A percentile compares a stretch with the other conserved stretches of the same genome.
phyloP scores from a whole-genome alignment of 768 basidiomycete genomes.

The Naganishia friedmannii region DNA sequence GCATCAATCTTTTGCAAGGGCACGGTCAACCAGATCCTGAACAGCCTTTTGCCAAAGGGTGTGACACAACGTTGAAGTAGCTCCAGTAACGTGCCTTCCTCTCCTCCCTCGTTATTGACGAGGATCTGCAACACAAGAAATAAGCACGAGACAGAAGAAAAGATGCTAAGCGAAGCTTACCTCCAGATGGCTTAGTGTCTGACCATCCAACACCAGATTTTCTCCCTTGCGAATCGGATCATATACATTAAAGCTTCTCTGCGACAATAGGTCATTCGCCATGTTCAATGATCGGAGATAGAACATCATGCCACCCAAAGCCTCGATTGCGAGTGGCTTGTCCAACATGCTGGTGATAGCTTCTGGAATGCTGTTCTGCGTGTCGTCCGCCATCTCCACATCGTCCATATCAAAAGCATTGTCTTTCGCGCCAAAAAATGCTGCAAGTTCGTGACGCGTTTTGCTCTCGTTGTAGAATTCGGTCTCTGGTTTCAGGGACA shows the following conservation, averaged over 20 bases:
- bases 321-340: conserved; percentile 68
- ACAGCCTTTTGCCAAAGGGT: conserved; percentile 91
- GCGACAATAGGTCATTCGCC: conserved; percentile 87
- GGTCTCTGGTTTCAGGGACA: conserved; percentile 66
- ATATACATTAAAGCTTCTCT: conserved; percentile 96
- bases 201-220: conserved; percentile 83
- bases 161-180: conserved; percentile 53
- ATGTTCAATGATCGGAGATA: conserved; percentile 87
- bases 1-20: conserved; percentile 75
- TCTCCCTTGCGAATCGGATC: conserved; percentile 90
- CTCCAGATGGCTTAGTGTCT: conserved; percentile 92
- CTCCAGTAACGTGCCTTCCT: conserved; percentile 82
- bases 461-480: conserved; percentile 67
- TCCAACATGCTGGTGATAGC: conserved; percentile 71
- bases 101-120: conserved; percentile 87
- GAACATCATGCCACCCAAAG: conserved; percentile 90
- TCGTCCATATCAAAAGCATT: conserved; percentile 27
- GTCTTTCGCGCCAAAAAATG: conserved; percentile 40
- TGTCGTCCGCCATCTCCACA: conserved; percentile 59
- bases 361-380: conserved; percentile 61
- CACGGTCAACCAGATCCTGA: conserved; percentile 94
- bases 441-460: conserved; percentile 39
- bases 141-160: background rate
- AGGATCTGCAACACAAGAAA: conserved; percentile 58
- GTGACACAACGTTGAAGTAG: conserved; percentile 80